Percentiles rank a stretch among this genome's conserved stretches.
These are phyloP conservation scores for Extremus antarcticus DNA, from an alignment of 495 filamentous ascomycete species.

Conservation along the genomic window DNA sequence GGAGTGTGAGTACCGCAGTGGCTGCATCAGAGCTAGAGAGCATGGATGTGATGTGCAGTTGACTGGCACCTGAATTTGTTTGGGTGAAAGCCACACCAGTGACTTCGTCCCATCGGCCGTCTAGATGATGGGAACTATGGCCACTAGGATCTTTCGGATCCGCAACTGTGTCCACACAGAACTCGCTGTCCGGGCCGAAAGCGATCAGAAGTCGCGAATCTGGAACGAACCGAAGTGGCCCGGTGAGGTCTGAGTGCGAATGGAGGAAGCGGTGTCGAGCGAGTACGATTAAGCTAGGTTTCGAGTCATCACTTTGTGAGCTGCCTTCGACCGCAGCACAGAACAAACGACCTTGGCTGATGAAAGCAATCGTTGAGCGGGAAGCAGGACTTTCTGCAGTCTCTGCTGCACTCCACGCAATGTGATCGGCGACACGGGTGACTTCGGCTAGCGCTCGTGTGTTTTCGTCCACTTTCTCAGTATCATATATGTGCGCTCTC, in stretches of 20 bases:
- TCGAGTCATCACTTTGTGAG: neutral
- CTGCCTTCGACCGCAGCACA: neutral
- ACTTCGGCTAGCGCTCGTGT: neutral
- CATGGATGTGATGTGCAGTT: neutral
- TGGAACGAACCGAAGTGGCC: neutral
- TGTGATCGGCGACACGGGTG: neutral
- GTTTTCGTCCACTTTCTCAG: neutral
- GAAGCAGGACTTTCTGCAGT: neutral
- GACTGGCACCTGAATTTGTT: neutral
- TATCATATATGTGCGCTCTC: neutral
- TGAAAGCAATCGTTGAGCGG: neutral
- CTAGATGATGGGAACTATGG: neutral
- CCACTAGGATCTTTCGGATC: too few species aligned
- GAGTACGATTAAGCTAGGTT: neutral
- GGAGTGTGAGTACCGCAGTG: slow-evolving; percentile 10
- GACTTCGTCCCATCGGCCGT: slow-evolving; percentile 4
- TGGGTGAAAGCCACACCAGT: neutral
- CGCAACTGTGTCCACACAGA: neutral
- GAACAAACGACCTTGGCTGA: neutral
- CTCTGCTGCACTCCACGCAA: neutral
- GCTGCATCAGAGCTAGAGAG: slow-evolving; percentile 6
- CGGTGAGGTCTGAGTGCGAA: neutral
- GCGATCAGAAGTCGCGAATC: neutral
- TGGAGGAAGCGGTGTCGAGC: neutral
- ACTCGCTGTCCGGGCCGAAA: neutral